These are phyloP conservation scores for Lachnellula suecica DNA, from an alignment of 2,329 filamentous ascomycete genomes.

Conservation along the genomic window DNA sequence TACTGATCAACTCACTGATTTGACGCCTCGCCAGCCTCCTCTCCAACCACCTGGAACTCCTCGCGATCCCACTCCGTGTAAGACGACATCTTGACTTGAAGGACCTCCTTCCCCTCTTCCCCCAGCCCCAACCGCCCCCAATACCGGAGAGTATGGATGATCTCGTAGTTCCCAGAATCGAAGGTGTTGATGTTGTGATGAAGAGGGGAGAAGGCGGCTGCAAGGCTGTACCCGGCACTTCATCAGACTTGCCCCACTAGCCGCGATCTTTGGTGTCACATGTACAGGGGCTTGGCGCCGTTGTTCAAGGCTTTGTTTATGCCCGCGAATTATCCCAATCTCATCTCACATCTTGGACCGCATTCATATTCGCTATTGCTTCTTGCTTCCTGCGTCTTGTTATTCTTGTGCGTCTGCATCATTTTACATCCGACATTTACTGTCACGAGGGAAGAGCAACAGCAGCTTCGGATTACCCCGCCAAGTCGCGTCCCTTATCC, in stretches of 20 bases:
- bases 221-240: not conserved
- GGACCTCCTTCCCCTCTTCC: not conserved
- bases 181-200: not conserved
- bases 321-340: too few relatives aligned
- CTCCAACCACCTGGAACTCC: conserved; percentile 2
- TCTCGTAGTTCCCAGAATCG: not conserved
- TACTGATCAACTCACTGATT: not conserved
- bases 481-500: conserved; percentile 2
- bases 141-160: not conserved
- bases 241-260: not conserved
- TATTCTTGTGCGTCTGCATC: not conserved
- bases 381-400: not conserved
- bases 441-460: not conserved
- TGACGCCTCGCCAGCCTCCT: not conserved
- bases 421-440: not conserved
- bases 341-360: not conserved
- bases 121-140: not conserved
- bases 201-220: not conserved
- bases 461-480: not conserved
- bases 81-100: conserved; percentile 3
- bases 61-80: conserved; percentile 9
- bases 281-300: too few relatives aligned
- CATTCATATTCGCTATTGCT: not conserved
- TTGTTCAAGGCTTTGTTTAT: too few relatives aligned
- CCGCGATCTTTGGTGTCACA: too few relatives aligned